Evolutionary conservation across 2,329 filamentous ascomycete genomes (phyloP), one percentile per base, ranked within the genome.

Genomic region (Aspergillus piperis): DNA sequence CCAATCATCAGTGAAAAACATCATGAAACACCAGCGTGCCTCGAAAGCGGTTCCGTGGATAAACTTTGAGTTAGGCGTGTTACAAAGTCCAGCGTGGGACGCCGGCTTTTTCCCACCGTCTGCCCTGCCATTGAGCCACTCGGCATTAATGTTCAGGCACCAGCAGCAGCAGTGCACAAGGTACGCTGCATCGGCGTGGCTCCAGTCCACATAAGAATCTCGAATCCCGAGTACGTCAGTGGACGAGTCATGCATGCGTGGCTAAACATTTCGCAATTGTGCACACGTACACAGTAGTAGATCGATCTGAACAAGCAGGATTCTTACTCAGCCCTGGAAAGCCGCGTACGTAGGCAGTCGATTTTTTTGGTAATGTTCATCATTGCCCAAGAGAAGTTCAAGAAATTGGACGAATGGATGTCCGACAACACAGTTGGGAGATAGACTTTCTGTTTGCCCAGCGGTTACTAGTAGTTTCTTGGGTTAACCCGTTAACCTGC

Each of bases 281-380:
- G 32, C 13, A 32, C 23, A 17, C 23, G 27, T 54, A 44, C 17
- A 15, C 32, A 36, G 11, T 32, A 32, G 30, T 44, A 17, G 23
- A 25, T 7, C 4, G 52, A 54, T 47, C n/a, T 47, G 38, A 21
- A 41, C 23, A 19, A 19, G 39, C 21, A 32, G 39, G 25, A 36
- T 13, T 36, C 53, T 42, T 44, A 42, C 39, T 47, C 39, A 55
- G 53, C 41, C 17, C 41, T 44, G 41, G 32, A 6, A 44, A 19
- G 53, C 53, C 53, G 53, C 53, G 53, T 55, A 55, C 39, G 39
- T 47, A 55, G 23, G 39, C 53, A 30, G 53, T 25, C 13, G 30
- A 27, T 3, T 30, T 19, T 54, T 32, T 15, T 36, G 32, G 32
- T 42, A 19, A 17, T 54, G 8, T 23, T 21, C 39, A n/a, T 32